Percentiles rank a stretch among this genome's conserved stretches.
These are phyloP conservation scores for Sporobolomyces pararoseus DNA, from an alignment of 768 basidiomycete species.

Conservation along the genomic window DNA sequence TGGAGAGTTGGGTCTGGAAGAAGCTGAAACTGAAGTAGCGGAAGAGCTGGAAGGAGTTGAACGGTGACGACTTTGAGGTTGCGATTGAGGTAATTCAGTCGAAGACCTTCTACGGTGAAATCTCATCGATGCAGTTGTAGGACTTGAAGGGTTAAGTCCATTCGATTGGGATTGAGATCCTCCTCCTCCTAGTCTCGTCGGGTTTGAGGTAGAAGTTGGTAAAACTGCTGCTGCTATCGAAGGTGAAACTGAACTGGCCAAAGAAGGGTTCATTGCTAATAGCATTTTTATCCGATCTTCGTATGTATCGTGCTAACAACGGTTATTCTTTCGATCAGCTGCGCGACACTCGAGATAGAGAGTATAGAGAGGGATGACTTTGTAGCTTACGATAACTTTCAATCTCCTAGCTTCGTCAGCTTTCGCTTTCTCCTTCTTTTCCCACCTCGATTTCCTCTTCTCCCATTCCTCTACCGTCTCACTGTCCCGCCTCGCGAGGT, in stretches of 20 bases:
- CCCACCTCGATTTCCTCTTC: slow-evolving; percentile 51
- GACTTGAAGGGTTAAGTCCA: neutral
- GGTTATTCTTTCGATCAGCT: neutral
- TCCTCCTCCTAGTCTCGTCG: neutral
- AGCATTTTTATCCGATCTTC: slow-evolving; percentile 91
- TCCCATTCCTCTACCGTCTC: slow-evolving; percentile 31
- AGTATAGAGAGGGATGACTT: slow-evolving; percentile 38
- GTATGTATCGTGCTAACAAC: slow-evolving; percentile 79
- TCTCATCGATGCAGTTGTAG: slow-evolving; percentile 10
- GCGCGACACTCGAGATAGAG: neutral
- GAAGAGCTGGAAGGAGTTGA: slow-evolving; percentile 4
- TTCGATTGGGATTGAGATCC: neutral
- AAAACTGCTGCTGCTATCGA: neutral
- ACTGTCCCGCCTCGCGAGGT: slow-evolving; percentile 7
- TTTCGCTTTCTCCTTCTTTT: slow-evolving; percentile 74
- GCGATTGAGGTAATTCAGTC: slow-evolving; percentile 1
- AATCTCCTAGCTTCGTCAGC: slow-evolving; percentile 82
- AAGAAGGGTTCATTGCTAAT: slow-evolving; percentile 58
- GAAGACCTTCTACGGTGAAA: slow-evolving; percentile 11
- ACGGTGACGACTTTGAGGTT: neutral
- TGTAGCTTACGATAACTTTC: slow-evolving; percentile 83
- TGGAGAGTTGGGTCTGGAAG: neutral
- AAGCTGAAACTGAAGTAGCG: neutral
- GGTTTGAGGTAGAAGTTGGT: neutral
- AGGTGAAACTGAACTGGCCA: neutral